Percentiles rank a stretch among this genome's conserved stretches.
Evolutionary conservation across 495 filamentous ascomycete genomes (phyloP).

Genomic region (Neurospora discreta): DNA sequence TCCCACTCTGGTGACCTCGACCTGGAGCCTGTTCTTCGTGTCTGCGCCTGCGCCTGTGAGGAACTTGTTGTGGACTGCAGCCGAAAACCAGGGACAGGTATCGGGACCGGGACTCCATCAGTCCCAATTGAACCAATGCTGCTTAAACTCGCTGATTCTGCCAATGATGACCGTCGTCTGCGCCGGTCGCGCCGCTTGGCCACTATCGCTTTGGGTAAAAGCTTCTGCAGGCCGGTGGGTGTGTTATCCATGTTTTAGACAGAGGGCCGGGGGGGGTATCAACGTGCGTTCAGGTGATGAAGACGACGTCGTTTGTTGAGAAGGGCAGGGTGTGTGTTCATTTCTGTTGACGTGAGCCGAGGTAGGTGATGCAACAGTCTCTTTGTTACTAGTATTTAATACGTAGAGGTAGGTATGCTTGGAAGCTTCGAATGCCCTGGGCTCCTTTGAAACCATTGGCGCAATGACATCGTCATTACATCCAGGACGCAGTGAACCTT

Average conservation of each 20-base stretch:
- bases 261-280: neutral
- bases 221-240: constrained; percentile 34
- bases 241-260: constrained; percentile 15
- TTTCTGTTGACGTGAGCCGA: neutral
- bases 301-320: neutral
- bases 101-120: neutral
- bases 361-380: neutral
- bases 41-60: neutral
- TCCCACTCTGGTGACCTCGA: neutral
- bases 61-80: neutral
- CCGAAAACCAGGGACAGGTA: neutral
- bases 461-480: constrained; percentile 11
- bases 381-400: too few relatives aligned
- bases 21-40: neutral
- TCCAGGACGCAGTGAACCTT: neutral
- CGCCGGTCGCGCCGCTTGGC: constrained; percentile 27
- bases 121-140: neutral
- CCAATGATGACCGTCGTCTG: constrained; percentile 21
- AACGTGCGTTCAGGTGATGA: neutral
- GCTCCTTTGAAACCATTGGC: neutral
- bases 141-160: constrained; percentile 11
- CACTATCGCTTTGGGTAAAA: constrained; percentile 34
- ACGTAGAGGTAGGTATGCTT: too few relatives aligned
- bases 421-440: neutral
- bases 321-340: neutral